A percentile compares a stretch with the other conserved stretches of the same genome.
phyloP scores from a whole-genome alignment of 371 early-diverging fungal species.

The Mortierella sp. region DNA sequence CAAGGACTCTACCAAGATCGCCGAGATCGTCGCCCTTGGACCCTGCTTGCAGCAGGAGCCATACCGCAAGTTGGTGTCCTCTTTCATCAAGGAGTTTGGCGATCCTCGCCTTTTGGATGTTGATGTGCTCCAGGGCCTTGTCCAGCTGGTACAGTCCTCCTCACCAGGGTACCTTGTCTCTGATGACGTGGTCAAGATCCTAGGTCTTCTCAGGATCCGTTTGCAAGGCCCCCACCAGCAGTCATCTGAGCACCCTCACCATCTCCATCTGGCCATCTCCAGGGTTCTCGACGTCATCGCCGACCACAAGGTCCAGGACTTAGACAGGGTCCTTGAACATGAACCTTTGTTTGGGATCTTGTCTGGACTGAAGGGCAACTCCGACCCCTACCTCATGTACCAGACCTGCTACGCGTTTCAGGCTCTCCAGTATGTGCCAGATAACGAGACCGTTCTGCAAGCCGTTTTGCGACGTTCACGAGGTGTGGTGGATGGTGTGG shows the following conservation, averaged over 20 bases:
- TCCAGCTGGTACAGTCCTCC: no score
- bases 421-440: background rate
- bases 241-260: background rate
- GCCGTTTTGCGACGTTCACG: background rate
- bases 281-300: conserved; percentile 13
- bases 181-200: background rate
- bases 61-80: no score
- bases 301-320: background rate
- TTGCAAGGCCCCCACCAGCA: conserved; percentile 9
- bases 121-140: no score
- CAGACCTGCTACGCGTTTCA: conserved; percentile 7
- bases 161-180: background rate
- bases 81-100: no score
- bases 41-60: no score
- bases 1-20: no score
- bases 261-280: background rate
- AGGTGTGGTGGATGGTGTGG: background rate
- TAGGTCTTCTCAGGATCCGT: background rate
- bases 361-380: background rate
- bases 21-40: no score
- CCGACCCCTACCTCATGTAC: conserved; percentile 1
- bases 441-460: background rate
- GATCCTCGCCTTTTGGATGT: no score
- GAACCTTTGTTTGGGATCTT: background rate
- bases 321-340: background rate